Evolutionary conservation across 192 early-diverging fungal genomes (phyloP).

Genomic region (Thamnidium elegans): DNA sequence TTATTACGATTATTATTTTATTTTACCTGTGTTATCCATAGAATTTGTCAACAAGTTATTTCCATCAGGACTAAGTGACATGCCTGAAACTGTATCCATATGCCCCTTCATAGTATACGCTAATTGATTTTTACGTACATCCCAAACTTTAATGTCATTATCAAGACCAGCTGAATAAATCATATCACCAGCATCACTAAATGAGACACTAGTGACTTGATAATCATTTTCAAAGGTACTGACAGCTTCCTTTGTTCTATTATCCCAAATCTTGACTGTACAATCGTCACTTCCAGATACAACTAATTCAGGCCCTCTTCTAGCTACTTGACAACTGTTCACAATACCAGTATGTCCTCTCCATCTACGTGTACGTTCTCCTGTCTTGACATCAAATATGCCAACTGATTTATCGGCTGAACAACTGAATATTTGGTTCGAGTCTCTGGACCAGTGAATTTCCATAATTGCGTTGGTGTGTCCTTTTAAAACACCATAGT

Average conservation of each 20-base stretch:
- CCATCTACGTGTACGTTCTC: constrained; percentile 76
- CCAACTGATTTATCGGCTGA: constrained; percentile 78
- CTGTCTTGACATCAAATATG: constrained; percentile 83
- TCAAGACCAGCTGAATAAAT: constrained; percentile 89
- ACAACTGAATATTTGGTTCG: constrained; percentile 75
- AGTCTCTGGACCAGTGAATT: constrained; percentile 87
- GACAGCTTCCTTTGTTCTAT: constrained; percentile 59
- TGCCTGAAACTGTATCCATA: constrained; percentile 84
- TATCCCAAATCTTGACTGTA: constrained; percentile 71
- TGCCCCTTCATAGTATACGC: constrained; percentile 77
- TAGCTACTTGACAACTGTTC: constrained; percentile 73
- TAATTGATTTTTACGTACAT: constrained; percentile 72
- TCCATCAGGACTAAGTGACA: constrained; percentile 83
- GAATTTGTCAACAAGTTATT: constrained; percentile 78
- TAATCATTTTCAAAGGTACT: constrained; percentile 55
- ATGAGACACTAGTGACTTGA: constrained; percentile 78
- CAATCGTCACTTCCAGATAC: constrained; percentile 88
- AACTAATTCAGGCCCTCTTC: constrained; percentile 72
- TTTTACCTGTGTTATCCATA: constrained; percentile 87
- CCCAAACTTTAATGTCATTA: constrained; percentile 88
- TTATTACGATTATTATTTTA: not conserved
- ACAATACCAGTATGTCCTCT: constrained; percentile 80
- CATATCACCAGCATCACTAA: constrained; percentile 69
- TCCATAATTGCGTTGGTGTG: constrained; percentile 85
- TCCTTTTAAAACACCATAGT: constrained; percentile 85